A percentile compares a stretch with the other conserved stretches of the same genome.
Evolutionary conservation across 495 filamentous ascomycete species (phyloP).

Genomic region (Penicillium odoratum): DNA sequence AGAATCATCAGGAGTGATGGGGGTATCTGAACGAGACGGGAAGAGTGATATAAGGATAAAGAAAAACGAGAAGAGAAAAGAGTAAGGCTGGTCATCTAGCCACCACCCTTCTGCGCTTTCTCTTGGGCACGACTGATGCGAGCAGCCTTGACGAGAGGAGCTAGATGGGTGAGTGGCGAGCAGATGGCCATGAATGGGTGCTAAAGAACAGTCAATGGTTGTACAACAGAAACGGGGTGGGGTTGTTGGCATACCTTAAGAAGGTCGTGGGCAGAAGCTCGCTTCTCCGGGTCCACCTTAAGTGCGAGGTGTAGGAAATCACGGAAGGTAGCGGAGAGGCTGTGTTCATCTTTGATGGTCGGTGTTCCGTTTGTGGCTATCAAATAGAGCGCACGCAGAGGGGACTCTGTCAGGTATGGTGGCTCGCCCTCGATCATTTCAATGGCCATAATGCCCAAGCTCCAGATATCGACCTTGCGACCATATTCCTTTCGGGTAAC

Average conservation of each 20-base stretch:
- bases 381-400: conserved; percentile 87
- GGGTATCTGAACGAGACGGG: conserved; percentile 45
- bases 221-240: conserved; percentile 1
- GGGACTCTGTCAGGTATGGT: conserved; percentile 93
- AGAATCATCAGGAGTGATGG: conserved; percentile 38
- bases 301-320: conserved; percentile 90
- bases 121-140: conserved; percentile 81
- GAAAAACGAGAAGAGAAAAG: conserved; percentile 1
- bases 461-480: conserved; percentile 98
- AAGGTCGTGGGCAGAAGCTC: conserved; percentile 90
- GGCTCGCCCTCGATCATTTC: conserved; percentile 99
- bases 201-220: conserved; percentile 52
- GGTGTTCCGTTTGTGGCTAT: conserved; percentile 98
- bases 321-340: conserved; percentile 74
- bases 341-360: conserved; percentile 88
- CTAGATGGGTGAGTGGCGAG: conserved; percentile 70
- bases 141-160: conserved; percentile 86
- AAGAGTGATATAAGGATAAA: conserved; percentile 30
- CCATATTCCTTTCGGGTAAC: conserved; percentile 98
- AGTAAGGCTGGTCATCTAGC: conserved; percentile 25
- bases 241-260: conserved; percentile 63
- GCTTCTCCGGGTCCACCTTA: conserved; percentile 95
- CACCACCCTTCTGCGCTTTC: conserved; percentile 64
- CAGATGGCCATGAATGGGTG: conserved; percentile 83
- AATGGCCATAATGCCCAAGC: conserved; percentile 98